Percentiles rank a stretch among this genome's conserved stretches.
phyloP scores from a whole-genome alignment of 1,284 basidiomycete genomes.

The Trametes sp. region DNA sequence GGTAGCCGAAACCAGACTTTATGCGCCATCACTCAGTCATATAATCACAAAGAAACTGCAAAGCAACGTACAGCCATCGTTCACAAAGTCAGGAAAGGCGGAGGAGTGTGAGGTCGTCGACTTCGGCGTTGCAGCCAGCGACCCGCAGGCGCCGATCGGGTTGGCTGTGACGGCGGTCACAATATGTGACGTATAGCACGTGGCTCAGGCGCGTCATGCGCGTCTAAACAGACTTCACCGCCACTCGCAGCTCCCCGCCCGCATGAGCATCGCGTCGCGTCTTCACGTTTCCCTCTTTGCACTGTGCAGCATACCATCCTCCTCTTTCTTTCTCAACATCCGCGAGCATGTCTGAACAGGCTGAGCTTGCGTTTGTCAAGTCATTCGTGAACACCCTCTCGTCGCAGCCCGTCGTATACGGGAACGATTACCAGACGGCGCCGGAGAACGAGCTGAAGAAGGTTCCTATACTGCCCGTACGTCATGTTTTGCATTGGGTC shows the following conservation, averaged over 20 bases:
- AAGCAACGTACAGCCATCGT: constrained; percentile 48
- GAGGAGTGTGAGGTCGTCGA: constrained; percentile 13
- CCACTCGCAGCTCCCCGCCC: constrained; percentile 2
- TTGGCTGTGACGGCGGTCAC: constrained; percentile 12
- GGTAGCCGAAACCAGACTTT: constrained; percentile 72
- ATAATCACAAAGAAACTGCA: background rate
- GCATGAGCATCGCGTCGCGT: constrained; percentile 1
- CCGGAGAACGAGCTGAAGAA: constrained; percentile 74
- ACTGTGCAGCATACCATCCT: background rate
- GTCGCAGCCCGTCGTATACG: constrained; percentile 72
- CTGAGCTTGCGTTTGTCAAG: constrained; percentile 77
- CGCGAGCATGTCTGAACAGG: constrained; percentile 64
- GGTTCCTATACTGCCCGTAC: constrained; percentile 75
- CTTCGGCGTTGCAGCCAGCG: constrained; percentile 12
- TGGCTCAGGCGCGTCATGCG: constrained; percentile 16
- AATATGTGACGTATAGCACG: constrained; percentile 9
- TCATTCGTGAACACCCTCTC: constrained; percentile 75
- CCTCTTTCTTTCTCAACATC: background rate
- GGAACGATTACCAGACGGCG: constrained; percentile 81
- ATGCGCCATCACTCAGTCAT: background rate
- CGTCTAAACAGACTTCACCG: constrained; percentile 13
- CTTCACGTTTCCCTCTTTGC: background rate
- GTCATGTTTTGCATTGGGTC: constrained; percentile 37
- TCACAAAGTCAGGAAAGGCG: constrained; percentile 13
- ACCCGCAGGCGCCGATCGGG: constrained; percentile 5